phyloP scores from a whole-genome alignment of 371 early-diverging fungal species.

The Blastocladiella emersonii region DNA sequence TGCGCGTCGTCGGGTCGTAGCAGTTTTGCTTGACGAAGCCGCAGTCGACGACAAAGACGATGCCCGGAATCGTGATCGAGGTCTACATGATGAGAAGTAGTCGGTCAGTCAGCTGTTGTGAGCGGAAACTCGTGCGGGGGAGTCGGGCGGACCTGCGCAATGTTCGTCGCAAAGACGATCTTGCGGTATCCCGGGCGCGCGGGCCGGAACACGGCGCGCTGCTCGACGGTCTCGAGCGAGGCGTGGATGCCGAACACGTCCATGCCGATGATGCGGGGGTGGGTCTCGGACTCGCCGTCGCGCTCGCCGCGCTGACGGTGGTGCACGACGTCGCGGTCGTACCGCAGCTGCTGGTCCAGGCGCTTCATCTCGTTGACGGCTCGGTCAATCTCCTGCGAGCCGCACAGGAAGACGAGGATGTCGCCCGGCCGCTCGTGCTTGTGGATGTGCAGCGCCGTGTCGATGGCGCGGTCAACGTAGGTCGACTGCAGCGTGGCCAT shows the following conservation, averaged over 20 bases:
- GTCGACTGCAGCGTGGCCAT: slow-evolving; percentile 46
- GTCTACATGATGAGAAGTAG: too few relatives aligned
- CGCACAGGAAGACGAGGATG: slow-evolving; percentile 80
- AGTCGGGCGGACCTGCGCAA: slow-evolving; percentile 30
- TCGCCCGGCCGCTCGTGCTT: slow-evolving; percentile 53
- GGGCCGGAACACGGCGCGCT: slow-evolving; percentile 25
- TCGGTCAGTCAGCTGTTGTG: too few relatives aligned
- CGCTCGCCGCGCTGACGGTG: slow-evolving; percentile 7
- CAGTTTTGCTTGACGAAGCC: slow-evolving; percentile 86
- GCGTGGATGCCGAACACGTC: slow-evolving; percentile 29
- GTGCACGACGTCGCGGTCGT: slow-evolving; percentile 5
- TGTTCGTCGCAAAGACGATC: slow-evolving; percentile 52
- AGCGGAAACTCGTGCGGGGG: slow-evolving; percentile 9
- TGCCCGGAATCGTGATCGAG: slow-evolving; percentile 74
- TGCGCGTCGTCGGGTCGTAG: slow-evolving; percentile 57
- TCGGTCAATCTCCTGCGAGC: slow-evolving; percentile 76
- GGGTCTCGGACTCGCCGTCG: not conserved
- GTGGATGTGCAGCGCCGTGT: slow-evolving; percentile 65
- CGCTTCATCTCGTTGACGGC: slow-evolving; percentile 36
- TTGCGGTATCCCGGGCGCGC: slow-evolving; percentile 26
- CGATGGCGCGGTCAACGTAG: slow-evolving; percentile 52
- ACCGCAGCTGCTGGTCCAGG: slow-evolving; percentile 14
- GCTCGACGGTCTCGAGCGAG: slow-evolving; percentile 26
- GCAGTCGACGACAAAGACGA: slow-evolving; percentile 82
- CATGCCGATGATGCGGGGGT: slow-evolving; percentile 12